Base-by-base conservation (phyloP, 805 yeast species). In the Yarrowia sp. region DNA sequence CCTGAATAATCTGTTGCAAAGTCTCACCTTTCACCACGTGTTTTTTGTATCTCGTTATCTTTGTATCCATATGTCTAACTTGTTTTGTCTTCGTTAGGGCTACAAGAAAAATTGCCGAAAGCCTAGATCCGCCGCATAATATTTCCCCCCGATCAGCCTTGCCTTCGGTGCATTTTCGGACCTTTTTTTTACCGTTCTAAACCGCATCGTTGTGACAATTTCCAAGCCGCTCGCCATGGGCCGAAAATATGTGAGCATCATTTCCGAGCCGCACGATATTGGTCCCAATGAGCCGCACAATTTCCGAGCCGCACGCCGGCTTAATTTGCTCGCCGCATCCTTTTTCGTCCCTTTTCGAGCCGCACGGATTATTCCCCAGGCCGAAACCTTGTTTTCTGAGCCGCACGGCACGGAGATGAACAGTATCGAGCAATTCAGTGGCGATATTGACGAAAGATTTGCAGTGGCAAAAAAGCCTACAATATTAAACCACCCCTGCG, bases 221-320 rank as follows among this genome's bases (percentile, higher is more conserved):
- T 35, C 13, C 38, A 35, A 35, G 38, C 38, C 10, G 38, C 38
- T 35, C 45, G 28, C n/a, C 22, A 18, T 13, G 15, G 4, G 47
- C 47, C 47, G 32, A 22, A 22, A 9, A 17, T 15, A 9, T 17
- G 28, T 13, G 44, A 15, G 28, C 43, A 39, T 7, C 3, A 28
- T 45, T 47, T 47, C n/a, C 51, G 22, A 47, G 51, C 51, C 51
- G 51, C 51, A 31, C 51, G 28, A 14, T 1, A 3, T 14, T 11
- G 28, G 14, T 44, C 48, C 48, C 33, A 44, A 7, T 11, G 51
- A 47, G 51, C 51, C 51, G 51, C 51, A 47, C 15, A 22, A 31
- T 47, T 47, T 47, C 51, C 51, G 51, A 47, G 51, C 51, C 51
- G 51, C 51, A 47, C 51, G 7, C 35, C 33, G 33, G 17, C 6